Percentiles rank a stretch among this genome's conserved stretches.
Evolutionary conservation across 257 asterid species (phyloP).

Genomic region (Nicotiana attenuata): DNA sequence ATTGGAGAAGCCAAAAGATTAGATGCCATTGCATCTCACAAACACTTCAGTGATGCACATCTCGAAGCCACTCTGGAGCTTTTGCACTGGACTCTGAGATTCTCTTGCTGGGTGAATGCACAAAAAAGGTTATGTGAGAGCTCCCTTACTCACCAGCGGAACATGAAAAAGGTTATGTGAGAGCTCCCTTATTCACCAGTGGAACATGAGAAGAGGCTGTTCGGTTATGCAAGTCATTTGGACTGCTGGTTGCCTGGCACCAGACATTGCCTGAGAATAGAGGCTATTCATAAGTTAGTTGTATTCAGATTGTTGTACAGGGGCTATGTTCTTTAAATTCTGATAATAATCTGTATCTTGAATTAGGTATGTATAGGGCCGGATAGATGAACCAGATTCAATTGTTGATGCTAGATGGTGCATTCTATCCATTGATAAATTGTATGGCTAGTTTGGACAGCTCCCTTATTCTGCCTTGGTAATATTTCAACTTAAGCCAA

Average conservation of each 20-base stretch:
- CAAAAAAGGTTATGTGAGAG: slow-evolving; percentile 69
- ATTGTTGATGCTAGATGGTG: neutral
- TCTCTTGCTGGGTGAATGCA: slow-evolving; percentile 75
- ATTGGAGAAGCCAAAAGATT: slow-evolving; percentile 71
- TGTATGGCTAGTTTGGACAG: neutral
- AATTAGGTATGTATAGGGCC: neutral
- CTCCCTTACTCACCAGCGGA: too few relatives aligned
- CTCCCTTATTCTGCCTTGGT: neutral
- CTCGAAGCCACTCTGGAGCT: slow-evolving; percentile 77
- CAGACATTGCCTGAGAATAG: neutral
- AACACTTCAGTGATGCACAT: slow-evolving; percentile 66
- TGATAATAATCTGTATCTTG: neutral
- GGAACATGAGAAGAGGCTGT: neutral
- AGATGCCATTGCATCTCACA: slow-evolving; percentile 65
- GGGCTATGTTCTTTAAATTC: neutral
- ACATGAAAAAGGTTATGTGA: too few relatives aligned
- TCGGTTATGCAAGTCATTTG: neutral
- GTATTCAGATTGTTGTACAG: slow-evolving; percentile 4
- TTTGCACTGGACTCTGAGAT: slow-evolving; percentile 71
- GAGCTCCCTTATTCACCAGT: too few relatives aligned
- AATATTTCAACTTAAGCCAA: neutral
- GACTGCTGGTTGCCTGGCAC: neutral
- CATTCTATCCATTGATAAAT: neutral
- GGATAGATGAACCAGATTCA: neutral
- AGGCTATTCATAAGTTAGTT: neutral